These are phyloP conservation scores for Termitomyces sp. DNA, from an alignment of 768 basidiomycete genomes.

Conservation along the genomic window DNA sequence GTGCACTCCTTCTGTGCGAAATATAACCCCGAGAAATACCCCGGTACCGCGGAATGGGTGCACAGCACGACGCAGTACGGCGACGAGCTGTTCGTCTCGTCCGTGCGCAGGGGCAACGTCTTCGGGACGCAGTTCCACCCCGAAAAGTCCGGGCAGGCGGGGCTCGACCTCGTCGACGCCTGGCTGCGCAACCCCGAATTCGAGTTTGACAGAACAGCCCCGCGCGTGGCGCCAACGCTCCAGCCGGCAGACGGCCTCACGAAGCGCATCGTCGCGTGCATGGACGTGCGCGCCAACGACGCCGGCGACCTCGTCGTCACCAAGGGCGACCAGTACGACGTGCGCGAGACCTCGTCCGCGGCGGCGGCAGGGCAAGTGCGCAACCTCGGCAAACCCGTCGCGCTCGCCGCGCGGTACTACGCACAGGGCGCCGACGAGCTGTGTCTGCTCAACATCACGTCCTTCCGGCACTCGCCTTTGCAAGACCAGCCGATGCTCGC, in stretches of 20 bases:
- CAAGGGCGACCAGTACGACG: constrained; percentile 99
- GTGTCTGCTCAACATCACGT: constrained; percentile 98
- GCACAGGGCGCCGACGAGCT: constrained; percentile 90
- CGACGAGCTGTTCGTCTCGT: constrained; percentile 84
- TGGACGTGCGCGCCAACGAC: constrained; percentile 97
- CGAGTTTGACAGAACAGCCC: constrained; percentile 25
- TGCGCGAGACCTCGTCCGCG: constrained; percentile 76
- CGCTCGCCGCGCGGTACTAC: constrained; percentile 85
- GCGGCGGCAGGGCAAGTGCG: constrained; percentile 74
- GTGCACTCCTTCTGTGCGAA: constrained; percentile 92
- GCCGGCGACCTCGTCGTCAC: constrained; percentile 96
- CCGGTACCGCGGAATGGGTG: constrained; percentile 66
- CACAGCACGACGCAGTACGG: constrained; percentile 92
- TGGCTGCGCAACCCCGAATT: constrained; percentile 67
- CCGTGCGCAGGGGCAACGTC: constrained; percentile 76
- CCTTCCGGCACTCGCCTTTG: constrained; percentile 94
- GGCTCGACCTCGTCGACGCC: constrained; percentile 69
- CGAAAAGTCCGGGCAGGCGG: constrained; percentile 91
- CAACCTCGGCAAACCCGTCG: constrained; percentile 96
- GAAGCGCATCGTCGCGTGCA: constrained; percentile 92
- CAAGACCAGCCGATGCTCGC: constrained; percentile 98
- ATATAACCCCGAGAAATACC: constrained; percentile 53
- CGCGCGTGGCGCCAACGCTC: constrained; percentile 33
- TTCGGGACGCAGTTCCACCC: constrained; percentile 97
- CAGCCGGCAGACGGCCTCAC: constrained; percentile 65